phyloP scores from a whole-genome alignment of 768 basidiomycete genomes.

The Mycena kentingensis region DNA sequence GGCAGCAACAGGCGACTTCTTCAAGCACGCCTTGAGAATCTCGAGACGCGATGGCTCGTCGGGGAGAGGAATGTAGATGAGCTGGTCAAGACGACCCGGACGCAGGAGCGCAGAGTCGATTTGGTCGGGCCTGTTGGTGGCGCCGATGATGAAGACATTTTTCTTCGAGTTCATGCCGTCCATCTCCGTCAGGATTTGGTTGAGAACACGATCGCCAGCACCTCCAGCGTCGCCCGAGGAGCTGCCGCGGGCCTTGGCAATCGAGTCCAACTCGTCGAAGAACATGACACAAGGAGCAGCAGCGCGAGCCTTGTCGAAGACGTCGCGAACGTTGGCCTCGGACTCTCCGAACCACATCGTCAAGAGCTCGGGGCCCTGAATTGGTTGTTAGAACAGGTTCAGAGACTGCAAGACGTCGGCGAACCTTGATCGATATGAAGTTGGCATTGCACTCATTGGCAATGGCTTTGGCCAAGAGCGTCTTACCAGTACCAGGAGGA shows the following conservation, averaged over 20 bases:
- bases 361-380: slow-evolving; percentile 89
- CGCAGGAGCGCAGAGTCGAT: slow-evolving; percentile 91
- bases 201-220: slow-evolving; percentile 96
- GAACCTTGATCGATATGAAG: slow-evolving; percentile 97
- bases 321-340: slow-evolving; percentile 98
- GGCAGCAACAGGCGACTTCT: slow-evolving; percentile 85
- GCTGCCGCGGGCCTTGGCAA: slow-evolving; percentile 94
- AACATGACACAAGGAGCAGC: slow-evolving; percentile 99
- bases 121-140: slow-evolving; percentile 95
- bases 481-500: slow-evolving; percentile 99
- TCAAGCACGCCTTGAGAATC: slow-evolving; percentile 88
- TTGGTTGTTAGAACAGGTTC: slow-evolving; percentile 17
- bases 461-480: slow-evolving; percentile 96
- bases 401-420: slow-evolving; percentile 4
- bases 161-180: slow-evolving; percentile 99
- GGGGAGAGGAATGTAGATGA: slow-evolving; percentile 98
- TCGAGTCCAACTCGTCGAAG: slow-evolving; percentile 99
- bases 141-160: slow-evolving; percentile 98
- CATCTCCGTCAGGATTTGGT: slow-evolving; percentile 98
- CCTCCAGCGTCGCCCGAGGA: slow-evolving; percentile 89
- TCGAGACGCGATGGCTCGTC: slow-evolving; percentile 90
- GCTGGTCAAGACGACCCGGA: slow-evolving; percentile 97
- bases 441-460: slow-evolving; percentile 99
- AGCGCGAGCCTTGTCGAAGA: slow-evolving; percentile 99
- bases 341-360: slow-evolving; percentile 99